Base-by-base conservation (phyloP, 768 basidiomycete genomes). In the Mycena filopes region DNA sequence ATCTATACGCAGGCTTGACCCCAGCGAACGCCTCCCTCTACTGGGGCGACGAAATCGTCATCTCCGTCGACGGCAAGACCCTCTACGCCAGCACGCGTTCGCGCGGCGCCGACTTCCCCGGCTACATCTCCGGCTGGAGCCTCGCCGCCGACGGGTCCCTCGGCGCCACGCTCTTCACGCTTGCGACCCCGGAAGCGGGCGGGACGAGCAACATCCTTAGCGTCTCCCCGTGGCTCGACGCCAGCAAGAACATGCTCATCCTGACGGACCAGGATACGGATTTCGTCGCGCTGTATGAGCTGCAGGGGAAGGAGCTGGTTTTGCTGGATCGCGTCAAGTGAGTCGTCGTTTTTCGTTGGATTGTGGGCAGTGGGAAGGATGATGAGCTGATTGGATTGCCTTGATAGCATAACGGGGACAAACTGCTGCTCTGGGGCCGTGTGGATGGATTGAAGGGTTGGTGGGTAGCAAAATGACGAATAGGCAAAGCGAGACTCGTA, bases 41-140 rank as follows among this genome's bases (percentile, higher is more conserved):
- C 42, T 72, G 71, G 71, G 67, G 71, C 25, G 71, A 72, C 47
- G 71, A 72, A 21, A 64, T 72, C 41, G 67, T 64, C 21, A 63
- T 70, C 10, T 70, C 69, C n/a, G 50, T 58, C 42, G 64, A 66
- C n/a, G 64, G 67, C 3, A 28, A 9, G 5, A 68, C 66, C 60
- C 62, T 36, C 11, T 68, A 61, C 50, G 58, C 63, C 13, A 68
- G 67, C 49, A 68, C 67, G 9, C 67, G 67, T 10, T 61, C 58
- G 11, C 36, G 58, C 25, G 43, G 23, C 16, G 31, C 23, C 54
- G 20, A 29, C 21, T 61, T 57, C 26, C 51, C 64, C 1, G 64
- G 64, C 9, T 69, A 59, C 40, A 62, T 69, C 33, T 65, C 68
- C 20, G 68, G 55, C 28, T 69, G 68, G 68, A 28, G 60, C 20